These are phyloP conservation scores for Symbiodinium pilosum DNA, from an alignment of 73 alveolate genomes.

Conservation along the genomic window DNA sequence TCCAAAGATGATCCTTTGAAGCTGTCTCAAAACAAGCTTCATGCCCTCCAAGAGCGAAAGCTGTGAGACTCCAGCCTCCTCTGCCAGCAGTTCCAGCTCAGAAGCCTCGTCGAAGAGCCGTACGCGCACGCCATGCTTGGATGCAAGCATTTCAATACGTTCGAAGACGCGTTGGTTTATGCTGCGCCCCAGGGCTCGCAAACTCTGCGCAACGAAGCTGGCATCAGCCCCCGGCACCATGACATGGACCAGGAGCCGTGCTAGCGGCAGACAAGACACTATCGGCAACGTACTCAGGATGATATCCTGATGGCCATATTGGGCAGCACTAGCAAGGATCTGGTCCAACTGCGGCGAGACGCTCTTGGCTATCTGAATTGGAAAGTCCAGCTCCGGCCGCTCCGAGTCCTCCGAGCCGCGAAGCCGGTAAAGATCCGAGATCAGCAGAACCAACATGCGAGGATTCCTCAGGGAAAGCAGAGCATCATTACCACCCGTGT, in stretches of 20 bases:
- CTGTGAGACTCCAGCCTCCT: slow-evolving; percentile 8
- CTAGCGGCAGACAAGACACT: slow-evolving; percentile 49
- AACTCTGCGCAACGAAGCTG: slow-evolving; percentile 13
- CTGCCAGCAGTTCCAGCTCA: slow-evolving; percentile 37
- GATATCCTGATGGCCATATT: slow-evolving; percentile 33
- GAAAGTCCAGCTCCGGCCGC: background rate
- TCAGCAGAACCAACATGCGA: slow-evolving; percentile 21
- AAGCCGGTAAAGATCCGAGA: slow-evolving; percentile 49
- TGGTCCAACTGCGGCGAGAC: background rate
- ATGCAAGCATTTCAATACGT: background rate
- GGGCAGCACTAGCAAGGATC: slow-evolving; percentile 14
- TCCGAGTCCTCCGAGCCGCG: background rate
- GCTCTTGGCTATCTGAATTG: background rate
- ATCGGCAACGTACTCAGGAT: slow-evolving; percentile 75
- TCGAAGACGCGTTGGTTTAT: background rate
- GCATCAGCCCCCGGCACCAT: slow-evolving; percentile 42
- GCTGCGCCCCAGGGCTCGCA: slow-evolving; percentile 39
- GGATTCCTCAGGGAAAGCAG: slow-evolving; percentile 36
- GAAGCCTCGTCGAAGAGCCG: slow-evolving; percentile 45
- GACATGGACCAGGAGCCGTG: slow-evolving; percentile 46
- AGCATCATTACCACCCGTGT: slow-evolving; percentile 89
- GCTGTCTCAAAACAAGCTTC: slow-evolving; percentile 3
- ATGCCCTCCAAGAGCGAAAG: slow-evolving; percentile 8
- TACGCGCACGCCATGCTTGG: slow-evolving; percentile 17
- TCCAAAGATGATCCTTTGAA: background rate